Percentiles rank a stretch among this genome's conserved stretches.
phyloP scores from a whole-genome alignment of 1,284 basidiomycete species.

The Trametes polyzona region DNA sequence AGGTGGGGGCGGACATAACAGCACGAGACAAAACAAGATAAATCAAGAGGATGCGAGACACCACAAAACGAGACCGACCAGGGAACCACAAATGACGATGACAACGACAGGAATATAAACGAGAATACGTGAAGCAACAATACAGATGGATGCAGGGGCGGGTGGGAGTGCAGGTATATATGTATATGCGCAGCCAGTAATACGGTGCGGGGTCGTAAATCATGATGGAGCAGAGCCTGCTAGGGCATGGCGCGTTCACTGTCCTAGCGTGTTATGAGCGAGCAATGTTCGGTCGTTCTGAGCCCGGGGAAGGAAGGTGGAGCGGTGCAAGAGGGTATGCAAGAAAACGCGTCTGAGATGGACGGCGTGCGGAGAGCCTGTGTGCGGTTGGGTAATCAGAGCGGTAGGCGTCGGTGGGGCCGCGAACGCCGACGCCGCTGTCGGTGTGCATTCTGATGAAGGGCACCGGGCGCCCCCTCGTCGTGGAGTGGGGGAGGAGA shows the following conservation, averaged over 20 bases:
- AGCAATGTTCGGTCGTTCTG: neutral
- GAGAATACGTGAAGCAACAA: too few relatives aligned
- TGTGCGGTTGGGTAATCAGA: neutral
- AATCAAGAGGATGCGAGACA: too few relatives aligned
- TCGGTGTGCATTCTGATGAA: too few relatives aligned
- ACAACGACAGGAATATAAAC: too few relatives aligned
- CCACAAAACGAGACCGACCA: too few relatives aligned
- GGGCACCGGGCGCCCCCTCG: too few relatives aligned
- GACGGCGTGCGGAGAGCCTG: neutral
- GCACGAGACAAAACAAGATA: too few relatives aligned
- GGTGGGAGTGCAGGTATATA: neutral
- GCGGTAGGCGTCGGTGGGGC: neutral
- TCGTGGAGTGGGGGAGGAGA: too few relatives aligned
- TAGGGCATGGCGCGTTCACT: neutral
- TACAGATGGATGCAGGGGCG: too few relatives aligned
- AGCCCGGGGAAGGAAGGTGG: neutral
- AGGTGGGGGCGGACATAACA: too few relatives aligned
- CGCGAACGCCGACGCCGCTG: too few relatives aligned
- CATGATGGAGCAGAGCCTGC: neutral
- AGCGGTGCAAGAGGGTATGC: constrained; percentile 1
- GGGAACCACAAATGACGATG: too few relatives aligned
- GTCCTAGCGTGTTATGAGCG: neutral
- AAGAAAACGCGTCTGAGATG: neutral
- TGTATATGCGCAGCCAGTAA: neutral
- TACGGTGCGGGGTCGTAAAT: neutral